Base-by-base conservation (phyloP, 257 asterid genomes). In the Lycium barbarum region DNA sequence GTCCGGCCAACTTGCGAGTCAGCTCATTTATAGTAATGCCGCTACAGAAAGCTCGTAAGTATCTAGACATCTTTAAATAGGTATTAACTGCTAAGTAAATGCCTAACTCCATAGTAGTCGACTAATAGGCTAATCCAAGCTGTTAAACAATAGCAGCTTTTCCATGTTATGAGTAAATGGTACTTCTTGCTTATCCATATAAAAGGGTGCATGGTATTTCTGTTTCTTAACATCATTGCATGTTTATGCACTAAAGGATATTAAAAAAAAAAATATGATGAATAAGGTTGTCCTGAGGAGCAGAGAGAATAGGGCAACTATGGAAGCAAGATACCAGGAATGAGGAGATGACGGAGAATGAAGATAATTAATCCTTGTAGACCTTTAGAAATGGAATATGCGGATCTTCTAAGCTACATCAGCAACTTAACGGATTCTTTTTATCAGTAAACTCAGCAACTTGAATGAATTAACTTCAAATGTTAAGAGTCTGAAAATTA, bases 41-140 rank as follows among this genome's bases (percentile, higher is more conserved):
- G 9, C 58, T 45, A 22, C 59, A 74, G 22, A 51, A 74, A 49
- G 81, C 81, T 74, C 49, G 59, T 20, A 49, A 74, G 62, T 12
- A 74, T 26, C 45, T 74, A 73, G 13, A 74, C 15, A 9, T 76
- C 63, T 6, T 22, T 76, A 76, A 26, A 76, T 53, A 76, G 26
- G 65, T 76, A 45, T 76, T 26, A 57, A 53, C 47, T 14, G 65
- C 82, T 76, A 53, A 33, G 14, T 22, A 76, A 76, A 76, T 14
- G 47, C 45, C 65, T 76, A 76, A 35, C 26, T 33, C 45, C 82
- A 35, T 53, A 76, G 81, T 12, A 20, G 15, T 76, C 11, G 7
- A 51, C 82, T 76, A 71, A 47, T 49, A 51, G 81, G 40, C 61
- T 74, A 74, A 49, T 49, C 82, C 82, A 14, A 26, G 82, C 26